These are phyloP conservation scores for Leccinum variicolor DNA, from an alignment of 768 basidiomycete genomes.

Conservation along the genomic window DNA sequence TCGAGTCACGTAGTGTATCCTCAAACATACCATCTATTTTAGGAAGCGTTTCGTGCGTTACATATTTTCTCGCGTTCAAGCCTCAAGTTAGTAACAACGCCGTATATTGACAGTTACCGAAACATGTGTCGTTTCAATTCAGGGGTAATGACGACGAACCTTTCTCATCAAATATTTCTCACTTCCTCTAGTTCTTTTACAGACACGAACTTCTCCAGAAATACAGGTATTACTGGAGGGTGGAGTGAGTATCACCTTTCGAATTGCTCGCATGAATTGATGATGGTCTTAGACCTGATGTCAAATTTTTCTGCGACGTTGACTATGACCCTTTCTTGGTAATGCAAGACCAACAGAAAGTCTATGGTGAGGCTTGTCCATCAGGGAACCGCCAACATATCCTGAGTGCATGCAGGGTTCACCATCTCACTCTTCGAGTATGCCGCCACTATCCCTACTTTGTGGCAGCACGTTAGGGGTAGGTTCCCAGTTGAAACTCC, in stretches of 20 bases:
- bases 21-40: not conserved
- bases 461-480: constrained; percentile 79
- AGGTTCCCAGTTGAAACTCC: constrained; percentile 1
- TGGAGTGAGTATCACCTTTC: constrained; percentile 57
- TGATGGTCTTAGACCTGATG: constrained; percentile 51
- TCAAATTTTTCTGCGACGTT: constrained; percentile 80
- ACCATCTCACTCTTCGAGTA: constrained; percentile 80
- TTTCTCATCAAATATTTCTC: not conserved
- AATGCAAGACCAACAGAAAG: constrained; percentile 78
- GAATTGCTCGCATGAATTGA: constrained; percentile 6
- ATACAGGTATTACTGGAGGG: constrained; percentile 88
- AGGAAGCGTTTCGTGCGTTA: constrained; percentile 72
- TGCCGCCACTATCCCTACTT: constrained; percentile 71
- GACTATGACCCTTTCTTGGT: constrained; percentile 76
- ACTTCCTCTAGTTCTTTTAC: constrained; percentile 67
- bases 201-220: constrained; percentile 70
- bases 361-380: constrained; percentile 56
- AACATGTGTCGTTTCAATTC: constrained; percentile 98
- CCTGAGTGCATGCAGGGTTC: constrained; percentile 48
- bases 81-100: constrained; percentile 2
- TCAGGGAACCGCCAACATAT: constrained; percentile 23
- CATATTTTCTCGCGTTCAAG: not conserved
- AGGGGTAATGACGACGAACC: constrained; percentile 45
- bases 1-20: constrained; percentile 1
- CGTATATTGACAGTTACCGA: constrained; percentile 55